Evolutionary conservation across 129 eudicot species (phyloP).

Genomic region (Cynara cardunculus): DNA sequence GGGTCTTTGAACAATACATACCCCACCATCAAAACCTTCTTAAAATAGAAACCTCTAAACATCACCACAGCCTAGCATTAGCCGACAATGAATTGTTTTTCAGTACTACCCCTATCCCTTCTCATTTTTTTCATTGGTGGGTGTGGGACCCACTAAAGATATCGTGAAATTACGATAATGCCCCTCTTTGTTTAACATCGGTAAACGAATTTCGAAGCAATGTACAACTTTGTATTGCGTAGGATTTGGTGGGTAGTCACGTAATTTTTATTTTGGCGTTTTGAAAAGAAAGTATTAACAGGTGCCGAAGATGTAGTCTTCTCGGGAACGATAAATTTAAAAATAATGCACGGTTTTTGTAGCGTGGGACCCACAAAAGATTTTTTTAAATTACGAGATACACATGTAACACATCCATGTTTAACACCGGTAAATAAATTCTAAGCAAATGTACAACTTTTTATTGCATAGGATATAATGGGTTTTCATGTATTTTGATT

Average conservation of each 20-base stretch:
- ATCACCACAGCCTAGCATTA: constrained; percentile 50
- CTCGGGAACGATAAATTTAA: neutral
- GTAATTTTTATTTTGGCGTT: no score
- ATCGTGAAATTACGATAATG: constrained; percentile 6
- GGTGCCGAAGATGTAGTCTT: neutral
- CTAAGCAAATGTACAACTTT: no score
- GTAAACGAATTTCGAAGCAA: neutral
- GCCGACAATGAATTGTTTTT: constrained; percentile 43
- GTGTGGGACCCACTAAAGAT: constrained; percentile 19
- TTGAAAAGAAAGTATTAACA: no score
- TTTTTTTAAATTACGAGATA: no score
- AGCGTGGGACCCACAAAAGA: neutral
- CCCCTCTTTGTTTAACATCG: neutral
- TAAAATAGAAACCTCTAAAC: constrained; percentile 39
- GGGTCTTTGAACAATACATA: constrained; percentile 19
- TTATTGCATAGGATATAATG: no score
- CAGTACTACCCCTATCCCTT: constrained; percentile 28
- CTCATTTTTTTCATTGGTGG: constrained; percentile 20
- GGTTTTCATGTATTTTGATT: no score
- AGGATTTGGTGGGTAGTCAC: neutral
- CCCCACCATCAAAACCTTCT: constrained; percentile 32
- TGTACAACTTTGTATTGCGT: neutral
- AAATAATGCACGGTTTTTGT: neutral
- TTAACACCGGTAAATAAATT: no score
- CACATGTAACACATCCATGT: no score